Base-by-base conservation (phyloP, 2,329 filamentous ascomycete genomes). In the Sporothrix pallida region DNA sequence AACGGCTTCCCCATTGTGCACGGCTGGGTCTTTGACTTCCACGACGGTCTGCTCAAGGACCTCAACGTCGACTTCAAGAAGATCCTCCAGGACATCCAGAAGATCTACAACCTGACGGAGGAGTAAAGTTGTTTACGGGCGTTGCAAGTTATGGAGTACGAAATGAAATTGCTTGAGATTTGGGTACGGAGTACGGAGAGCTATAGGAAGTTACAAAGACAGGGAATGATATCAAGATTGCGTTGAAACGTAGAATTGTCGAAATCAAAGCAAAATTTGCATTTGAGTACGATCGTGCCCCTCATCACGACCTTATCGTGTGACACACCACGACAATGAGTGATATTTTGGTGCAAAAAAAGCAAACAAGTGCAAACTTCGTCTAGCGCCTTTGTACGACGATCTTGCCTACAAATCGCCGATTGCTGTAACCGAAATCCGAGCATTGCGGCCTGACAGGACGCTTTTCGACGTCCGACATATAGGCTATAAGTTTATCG, bases 11-110 rank as follows among this genome's bases (percentile, higher is more conserved):
- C 91, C 71, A 86, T 93, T 75, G 90, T 93, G 71, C 91, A 92
- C 82, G 91, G 90, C 50, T 93, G 90, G 90, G 90, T 92, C 62
- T 93, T 93, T 83, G 89, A 87, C 75, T 90, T 93, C 77, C 82
- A 88, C 71, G 89, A 92, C 78, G 91, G 91, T 10, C 81, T 91
- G 78, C 83, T 93, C 74, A 88, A 87, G 81, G 87, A 90, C 78
- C 80, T 90, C 56, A 82, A 89, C 76, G 82, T 90, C 72, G 84
- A 90, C 76, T 88, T 88, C 73, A 83, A 87, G 79, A 80, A 81
- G 13, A 83, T 85, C 78, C 80, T 90, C 54, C 79, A 81, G 74
- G 82, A 83, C 72, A 87, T 89, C 71, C 86, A 88, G 82, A 89
- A 89, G 85, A 89, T 90, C 75, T 89, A 89, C 79, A 86, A 76